Evolutionary conservation across 108 stramenopile species (phyloP), one percentile per base, ranked within the genome.

Genomic region (Cyclotella choctawhatcheeana): DNA sequence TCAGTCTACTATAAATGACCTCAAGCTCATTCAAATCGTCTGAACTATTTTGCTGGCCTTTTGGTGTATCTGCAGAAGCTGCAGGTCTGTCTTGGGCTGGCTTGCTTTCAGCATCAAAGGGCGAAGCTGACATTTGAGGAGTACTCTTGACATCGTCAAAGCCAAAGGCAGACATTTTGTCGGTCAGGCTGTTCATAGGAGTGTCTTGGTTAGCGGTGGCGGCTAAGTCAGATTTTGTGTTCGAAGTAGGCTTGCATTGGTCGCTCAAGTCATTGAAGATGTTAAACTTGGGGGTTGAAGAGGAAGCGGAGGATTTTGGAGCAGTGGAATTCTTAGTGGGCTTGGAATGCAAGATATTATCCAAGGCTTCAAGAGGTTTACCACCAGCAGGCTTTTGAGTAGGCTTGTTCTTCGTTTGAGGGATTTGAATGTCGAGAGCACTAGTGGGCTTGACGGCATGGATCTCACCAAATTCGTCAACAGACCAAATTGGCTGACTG

Each of bases 401-500:
- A 6, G 13, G 27, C n/a, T 4, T 34, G 33, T n/a, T 13, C 24
- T 20, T 12, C 22, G 55, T 14, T 1, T 32, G 34, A 25, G 27
- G 21, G 35, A n/a, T 34, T 12, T 66, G 51, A 21, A 81, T 65
- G 51, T 74, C 80, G 20, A 81, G 69, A 14, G 80, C 80, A 35
- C 80, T 81, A 2, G 63, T 81, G 5, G 80, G 80, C 44, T 64
- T 74, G 29, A 74, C 61, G 33, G 66, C 70, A 17, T 79, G 53
- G 6, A 85, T 66, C 45, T 88, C 72, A 25, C 82, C 86, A 27
- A 84, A 77, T 8, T 81, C 80, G 55, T 85, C 85, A 14, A 71
- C 45, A 14, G 59, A 69, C 92, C 95, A 96, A 53, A 79, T 64
- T 0, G 95, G 95, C 32, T 85, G 85, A 35, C 79, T 72, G 56